These are phyloP conservation scores for Arachnomyces sp. DNA, from an alignment of 2,329 filamentous ascomycete species.

Conservation along the genomic window DNA sequence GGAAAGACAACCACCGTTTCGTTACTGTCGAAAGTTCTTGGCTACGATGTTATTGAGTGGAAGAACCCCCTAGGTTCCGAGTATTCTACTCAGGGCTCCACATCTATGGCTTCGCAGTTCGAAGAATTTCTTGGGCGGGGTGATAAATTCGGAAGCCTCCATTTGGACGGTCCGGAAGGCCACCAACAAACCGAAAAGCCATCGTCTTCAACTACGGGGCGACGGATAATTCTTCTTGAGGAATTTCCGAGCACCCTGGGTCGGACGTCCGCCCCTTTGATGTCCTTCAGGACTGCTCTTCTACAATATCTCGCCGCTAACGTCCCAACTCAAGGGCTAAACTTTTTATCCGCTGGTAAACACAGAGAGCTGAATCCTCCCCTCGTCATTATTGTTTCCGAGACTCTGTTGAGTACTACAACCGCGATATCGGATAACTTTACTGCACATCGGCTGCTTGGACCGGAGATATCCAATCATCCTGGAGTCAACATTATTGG, in stretches of 20 bases:
- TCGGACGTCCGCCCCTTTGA: constrained; percentile 55
- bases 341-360: constrained; percentile 26
- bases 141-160: constrained; percentile 69
- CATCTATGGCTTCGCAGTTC: constrained; percentile 72
- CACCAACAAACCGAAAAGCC: constrained; percentile 1
- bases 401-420: constrained; percentile 77
- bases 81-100: constrained; percentile 53
- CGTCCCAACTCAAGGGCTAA: constrained; percentile 47
- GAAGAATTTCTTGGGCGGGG: constrained; percentile 83
- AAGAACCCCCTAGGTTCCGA: constrained; percentile 66
- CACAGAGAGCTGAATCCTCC: constrained; percentile 52
- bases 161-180: constrained; percentile 29
- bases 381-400: constrained; percentile 83
- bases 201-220: constrained; percentile 24
- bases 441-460: constrained; percentile 82
- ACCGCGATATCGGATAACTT: constrained; percentile 84
- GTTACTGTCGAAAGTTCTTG: constrained; percentile 69
- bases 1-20: constrained; percentile 86
- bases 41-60: constrained; percentile 78
- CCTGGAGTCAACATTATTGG: constrained; percentile 73
- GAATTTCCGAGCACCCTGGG: constrained; percentile 74
- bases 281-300: constrained; percentile 67
- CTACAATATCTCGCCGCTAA: constrained; percentile 66
- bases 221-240: constrained; percentile 63
- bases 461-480: constrained; percentile 76